Conservation (phyloP, 352 stramenopile genomes). For the Globisporangium nagaii region DNA sequence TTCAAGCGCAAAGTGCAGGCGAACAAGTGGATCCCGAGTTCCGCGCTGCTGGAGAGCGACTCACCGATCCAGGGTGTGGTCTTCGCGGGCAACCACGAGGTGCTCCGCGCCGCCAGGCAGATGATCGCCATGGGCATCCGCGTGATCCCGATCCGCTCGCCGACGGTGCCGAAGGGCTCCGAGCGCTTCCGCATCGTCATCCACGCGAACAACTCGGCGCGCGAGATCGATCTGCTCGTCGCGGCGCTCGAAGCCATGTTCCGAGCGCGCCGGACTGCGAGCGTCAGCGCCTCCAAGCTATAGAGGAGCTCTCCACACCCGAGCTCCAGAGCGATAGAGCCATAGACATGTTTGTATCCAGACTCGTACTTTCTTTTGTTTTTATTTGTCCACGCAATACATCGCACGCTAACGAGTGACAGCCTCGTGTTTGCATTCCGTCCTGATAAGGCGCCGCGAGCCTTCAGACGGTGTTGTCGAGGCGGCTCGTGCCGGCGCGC, state of each 20-base stretch:
- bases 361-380: not conserved
- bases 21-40: constrained; percentile 29
- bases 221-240: constrained; percentile 80
- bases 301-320: too few relatives aligned
- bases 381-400: not conserved
- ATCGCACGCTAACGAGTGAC: too few relatives aligned
- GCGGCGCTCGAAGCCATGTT: constrained; percentile 46
- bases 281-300: constrained; percentile 18
- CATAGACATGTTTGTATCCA: not conserved
- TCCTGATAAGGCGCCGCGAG: too few relatives aligned
- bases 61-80: constrained; percentile 95
- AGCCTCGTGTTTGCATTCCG: too few relatives aligned
- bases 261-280: not conserved
- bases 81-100: constrained; percentile 87
- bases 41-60: constrained; percentile 56
- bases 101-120: constrained; percentile 67
- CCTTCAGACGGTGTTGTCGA: constrained; percentile 81
- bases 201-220: constrained; percentile 91
- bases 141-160: constrained; percentile 93
- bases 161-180: constrained; percentile 91
- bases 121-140: constrained; percentile 76
- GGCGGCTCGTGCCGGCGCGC: constrained; percentile 40
- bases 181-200: constrained; percentile 96
- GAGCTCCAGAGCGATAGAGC: too few relatives aligned
- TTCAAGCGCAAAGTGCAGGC: constrained; percentile 67